Evolutionary conservation across 805 yeast genomes (phyloP).

Genomic region (Metschnikowia vanudenii): DNA sequence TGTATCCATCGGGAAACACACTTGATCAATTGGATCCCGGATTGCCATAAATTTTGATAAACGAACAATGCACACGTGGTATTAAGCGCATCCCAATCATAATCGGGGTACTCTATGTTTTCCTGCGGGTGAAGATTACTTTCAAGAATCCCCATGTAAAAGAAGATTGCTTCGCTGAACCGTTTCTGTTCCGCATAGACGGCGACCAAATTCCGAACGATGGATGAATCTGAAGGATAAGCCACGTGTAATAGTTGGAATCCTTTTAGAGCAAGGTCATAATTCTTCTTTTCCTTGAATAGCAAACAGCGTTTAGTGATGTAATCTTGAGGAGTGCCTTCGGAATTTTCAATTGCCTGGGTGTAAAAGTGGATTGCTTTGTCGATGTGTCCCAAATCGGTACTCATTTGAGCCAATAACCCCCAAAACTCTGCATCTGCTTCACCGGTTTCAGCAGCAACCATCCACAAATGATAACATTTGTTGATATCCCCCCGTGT

Average conservation of each 20-base stretch:
- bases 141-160: slow-evolving; percentile 63
- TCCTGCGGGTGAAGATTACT: slow-evolving; percentile 46
- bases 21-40: slow-evolving; percentile 66
- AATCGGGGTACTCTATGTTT: slow-evolving; percentile 45
- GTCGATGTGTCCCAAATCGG: slow-evolving; percentile 61
- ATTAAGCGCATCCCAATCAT: slow-evolving; percentile 88
- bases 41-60: slow-evolving; percentile 60
- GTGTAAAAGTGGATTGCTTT: slow-evolving; percentile 84
- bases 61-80: slow-evolving; percentile 76
- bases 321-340: slow-evolving; percentile 31
- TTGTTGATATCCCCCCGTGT: slow-evolving; percentile 64
- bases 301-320: slow-evolving; percentile 65
- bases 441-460: slow-evolving; percentile 76
- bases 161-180: slow-evolving; percentile 68
- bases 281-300: slow-evolving; percentile 63
- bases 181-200: slow-evolving; percentile 56
- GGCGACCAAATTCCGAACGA: slow-evolving; percentile 57
- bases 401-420: slow-evolving; percentile 66
- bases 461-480: slow-evolving; percentile 76
- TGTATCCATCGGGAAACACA: slow-evolving; percentile 82
- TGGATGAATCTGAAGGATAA: slow-evolving; percentile 58
- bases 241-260: slow-evolving; percentile 53
- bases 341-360: slow-evolving; percentile 51
- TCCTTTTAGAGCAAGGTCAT: slow-evolving; percentile 71
- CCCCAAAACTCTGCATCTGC: slow-evolving; percentile 79